phyloP scores from a whole-genome alignment of 106 monocot genomes.

The Chionographis japonica region DNA sequence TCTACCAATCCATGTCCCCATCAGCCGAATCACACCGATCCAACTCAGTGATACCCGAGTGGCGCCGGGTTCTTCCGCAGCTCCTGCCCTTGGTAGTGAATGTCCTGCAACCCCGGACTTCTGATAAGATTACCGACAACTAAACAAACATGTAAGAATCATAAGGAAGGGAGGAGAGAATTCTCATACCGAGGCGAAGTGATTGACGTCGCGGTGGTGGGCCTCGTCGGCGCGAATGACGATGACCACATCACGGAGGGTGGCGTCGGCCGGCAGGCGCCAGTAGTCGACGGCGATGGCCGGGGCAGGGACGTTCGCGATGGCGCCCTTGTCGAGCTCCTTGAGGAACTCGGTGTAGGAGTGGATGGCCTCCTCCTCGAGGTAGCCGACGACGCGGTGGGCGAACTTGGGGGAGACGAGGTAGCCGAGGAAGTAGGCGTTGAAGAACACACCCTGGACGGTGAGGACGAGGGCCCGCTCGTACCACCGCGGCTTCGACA shows the following conservation, averaged over 20 bases:
- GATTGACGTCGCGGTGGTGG: slow-evolving; percentile 48
- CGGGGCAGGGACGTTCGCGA: slow-evolving; percentile 37
- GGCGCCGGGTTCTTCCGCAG: slow-evolving; percentile 41
- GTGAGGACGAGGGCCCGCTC: slow-evolving; percentile 48
- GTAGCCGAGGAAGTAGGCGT: slow-evolving; percentile 48
- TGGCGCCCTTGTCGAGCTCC: slow-evolving; percentile 33
- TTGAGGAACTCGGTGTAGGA: slow-evolving; percentile 59
- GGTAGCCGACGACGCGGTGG: slow-evolving; percentile 44
- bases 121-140: not conserved
- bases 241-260: slow-evolving; percentile 37
- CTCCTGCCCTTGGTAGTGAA: slow-evolving; percentile 40
- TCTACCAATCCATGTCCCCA: too few relatives aligned
- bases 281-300: slow-evolving; percentile 54
- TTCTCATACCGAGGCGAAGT: slow-evolving; percentile 35
- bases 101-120: slow-evolving; percentile 18
- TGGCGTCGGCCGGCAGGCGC: slow-evolving; percentile 30
- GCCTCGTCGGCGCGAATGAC: slow-evolving; percentile 49
- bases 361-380: slow-evolving; percentile 56
- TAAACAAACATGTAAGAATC: not conserved
- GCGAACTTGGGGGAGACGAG: slow-evolving; percentile 39
- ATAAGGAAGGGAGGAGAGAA: not conserved
- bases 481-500: slow-evolving; percentile 53
- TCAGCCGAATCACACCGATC: too few relatives aligned
- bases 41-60: slow-evolving; percentile 34
- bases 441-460: slow-evolving; percentile 51